Evolutionary conservation across 164 flowering plant genomes (phyloP), one percentile per base, ranked within the genome.

Genomic region (Saururus chinensis): DNA sequence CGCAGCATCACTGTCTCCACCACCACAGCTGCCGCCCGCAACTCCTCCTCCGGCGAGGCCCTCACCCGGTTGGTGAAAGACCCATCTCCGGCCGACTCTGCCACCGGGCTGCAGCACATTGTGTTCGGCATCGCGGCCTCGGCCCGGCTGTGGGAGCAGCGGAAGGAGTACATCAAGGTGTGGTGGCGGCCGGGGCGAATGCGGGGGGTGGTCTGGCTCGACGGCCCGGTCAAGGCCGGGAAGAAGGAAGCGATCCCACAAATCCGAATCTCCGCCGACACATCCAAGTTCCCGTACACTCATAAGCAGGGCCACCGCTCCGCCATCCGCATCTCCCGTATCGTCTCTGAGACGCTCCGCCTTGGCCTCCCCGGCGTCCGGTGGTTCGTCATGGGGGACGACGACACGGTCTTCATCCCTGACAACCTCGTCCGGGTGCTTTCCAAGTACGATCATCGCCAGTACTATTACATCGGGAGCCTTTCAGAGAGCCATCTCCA

Each of bases 331-430:
- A 80, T 87, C 13, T 81, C 92, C 42, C 61, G 93, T 17, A 83
- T 87, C 20, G 77, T 84, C 1, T 79, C 87, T 42, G 87, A 87
- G 66, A 81, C 75, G 8, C 30, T 81, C 12, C 66, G 77, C 26
- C 51, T 82, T 41, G 88, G 81, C 0, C 0, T 76, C 30, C 53
- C 68, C 52, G 75, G 75, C 56, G 89, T 82, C 62, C 60, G 81
- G 66, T 84, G 89, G 89, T 71, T 83, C 55, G 89, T 84, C 57
- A 80, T 84, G 85, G 86, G 88, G 0, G 93, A 87, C 51, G 93
- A 87, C 40, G 95, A 87, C 45, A 87, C 95, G 1, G 73, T 83
- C 7, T 87, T 87, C 62, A 69, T 85, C 1, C 53, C 75, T 0
- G 85, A 85, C 0, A 87, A 87, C 71, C 61, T 87, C 48, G 77